These are phyloP conservation scores for Pisolithus orientalis DNA, from an alignment of 768 basidiomycete genomes.

Conservation along the genomic window DNA sequence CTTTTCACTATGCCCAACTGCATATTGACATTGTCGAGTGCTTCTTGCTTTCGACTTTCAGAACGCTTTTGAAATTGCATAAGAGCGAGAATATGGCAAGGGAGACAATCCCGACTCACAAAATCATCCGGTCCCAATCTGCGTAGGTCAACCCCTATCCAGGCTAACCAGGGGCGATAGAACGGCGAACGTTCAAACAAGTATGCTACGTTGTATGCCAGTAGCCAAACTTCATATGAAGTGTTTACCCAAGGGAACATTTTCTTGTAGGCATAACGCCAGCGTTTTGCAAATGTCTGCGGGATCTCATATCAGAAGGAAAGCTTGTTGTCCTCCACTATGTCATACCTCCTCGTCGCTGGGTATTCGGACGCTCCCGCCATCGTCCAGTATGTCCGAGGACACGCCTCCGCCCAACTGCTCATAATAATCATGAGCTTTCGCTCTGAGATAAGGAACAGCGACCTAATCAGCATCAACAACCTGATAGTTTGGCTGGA, in stretches of 20 bases:
- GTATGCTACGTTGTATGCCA: slow-evolving; percentile 82
- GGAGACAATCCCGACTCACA: slow-evolving; percentile 37
- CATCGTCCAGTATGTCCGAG: slow-evolving; percentile 58
- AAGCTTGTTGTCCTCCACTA: not conserved
- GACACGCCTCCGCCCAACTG: slow-evolving; percentile 77
- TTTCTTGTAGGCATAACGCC: slow-evolving; percentile 60
- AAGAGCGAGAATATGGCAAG: slow-evolving; percentile 1
- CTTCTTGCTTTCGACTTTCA: slow-evolving; percentile 10
- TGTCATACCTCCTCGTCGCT: slow-evolving; percentile 49
- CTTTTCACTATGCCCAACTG: slow-evolving; percentile 34
- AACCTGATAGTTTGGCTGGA: not conserved
- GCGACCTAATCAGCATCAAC: slow-evolving; percentile 46
- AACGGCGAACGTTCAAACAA: slow-evolving; percentile 81
- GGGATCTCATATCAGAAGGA: slow-evolving; percentile 1
- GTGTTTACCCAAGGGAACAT: slow-evolving; percentile 81
- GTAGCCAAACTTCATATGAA: slow-evolving; percentile 72
- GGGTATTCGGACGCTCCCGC: slow-evolving; percentile 38
- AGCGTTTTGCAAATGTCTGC: slow-evolving; percentile 47
- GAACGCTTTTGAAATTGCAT: slow-evolving; percentile 10
- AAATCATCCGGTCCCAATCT: slow-evolving; percentile 75
- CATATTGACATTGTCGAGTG: slow-evolving; percentile 15
- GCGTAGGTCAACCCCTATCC: slow-evolving; percentile 79
- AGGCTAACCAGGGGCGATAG: slow-evolving; percentile 88
- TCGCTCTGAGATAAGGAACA: slow-evolving; percentile 84
- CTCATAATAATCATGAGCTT: slow-evolving; percentile 88